Evolutionary conservation across 2,329 filamentous ascomycete species (phyloP), one percentile per base, ranked within the genome.

Genomic region (Periconia macrospinosa): DNA sequence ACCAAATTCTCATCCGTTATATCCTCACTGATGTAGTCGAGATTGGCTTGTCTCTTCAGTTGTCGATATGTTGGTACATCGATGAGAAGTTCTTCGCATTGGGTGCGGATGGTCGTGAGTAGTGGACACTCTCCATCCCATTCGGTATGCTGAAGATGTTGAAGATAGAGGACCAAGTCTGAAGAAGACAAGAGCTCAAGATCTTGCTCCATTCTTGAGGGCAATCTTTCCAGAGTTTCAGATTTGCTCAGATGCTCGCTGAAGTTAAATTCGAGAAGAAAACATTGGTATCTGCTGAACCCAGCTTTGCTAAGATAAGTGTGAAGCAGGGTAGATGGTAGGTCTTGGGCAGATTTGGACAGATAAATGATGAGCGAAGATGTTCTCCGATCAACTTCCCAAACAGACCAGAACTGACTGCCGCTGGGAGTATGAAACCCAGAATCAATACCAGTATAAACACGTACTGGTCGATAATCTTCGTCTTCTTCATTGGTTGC

Each of bases 31-130:
- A 74, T 61, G 35, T 70, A 74, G 7, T 73, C 70, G 58, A 71
- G 64, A 47, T 72, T 73, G 47, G 67, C 64, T n/a, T 67, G 57
- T 48, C 69, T 62, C 51, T 73, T 73, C 15, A 74, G 56, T 46
- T 73, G 69, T 11, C 65, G 62, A 41, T 70, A 73, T 3, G 71
- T 71, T 1, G 71, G 71, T n/a, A 70, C 55, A 30, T 73, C 70
- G 10, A 74, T 67, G 20, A 74, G 61, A 8, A 70, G 47, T 43
- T 70, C 65, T 55, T 72, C 60, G 56, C 70, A 72, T 30, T 61
- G 56, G 11, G 57, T 55, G 5, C 67, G 64, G 18, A 72, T 55
- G 6, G 56, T 53, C 7, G 60, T 60, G 8, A 72, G 58, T n/a
- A 73, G 50, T 6, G 63, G 62, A 50, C 70, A 73, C 33, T 55